phyloP scores from a whole-genome alignment of 2,329 filamentous ascomycete species.

The Lasiodiplodia gonubiensis region DNA sequence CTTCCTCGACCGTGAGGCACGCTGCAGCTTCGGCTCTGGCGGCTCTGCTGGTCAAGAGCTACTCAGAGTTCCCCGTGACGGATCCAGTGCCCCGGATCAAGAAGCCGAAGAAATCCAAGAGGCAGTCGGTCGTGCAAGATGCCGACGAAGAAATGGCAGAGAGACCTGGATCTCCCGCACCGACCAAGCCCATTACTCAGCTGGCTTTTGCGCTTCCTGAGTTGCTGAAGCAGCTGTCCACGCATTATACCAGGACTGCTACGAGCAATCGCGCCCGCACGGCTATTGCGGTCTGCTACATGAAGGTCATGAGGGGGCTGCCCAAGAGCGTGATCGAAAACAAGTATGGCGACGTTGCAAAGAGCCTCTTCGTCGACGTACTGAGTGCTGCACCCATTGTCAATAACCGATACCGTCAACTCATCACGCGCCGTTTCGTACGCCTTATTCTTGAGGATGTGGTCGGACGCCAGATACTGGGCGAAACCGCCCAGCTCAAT shows the following conservation, averaged over 20 bases:
- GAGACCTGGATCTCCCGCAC: slow-evolving; percentile 75
- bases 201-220: slow-evolving; percentile 78
- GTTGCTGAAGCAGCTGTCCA: slow-evolving; percentile 77
- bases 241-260: slow-evolving; percentile 77
- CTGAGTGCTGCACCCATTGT: slow-evolving; percentile 76
- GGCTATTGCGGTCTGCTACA: slow-evolving; percentile 86
- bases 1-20: slow-evolving; percentile 76
- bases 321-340: slow-evolving; percentile 83
- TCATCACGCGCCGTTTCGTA: slow-evolving; percentile 84
- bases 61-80: slow-evolving; percentile 65
- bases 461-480: slow-evolving; percentile 79
- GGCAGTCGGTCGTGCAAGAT: slow-evolving; percentile 59
- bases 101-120: slow-evolving; percentile 76
- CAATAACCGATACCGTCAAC: slow-evolving; percentile 84
- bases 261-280: slow-evolving; percentile 82
- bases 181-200: slow-evolving; percentile 72
- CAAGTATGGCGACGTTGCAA: slow-evolving; percentile 80
- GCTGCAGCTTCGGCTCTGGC: slow-evolving; percentile 86
- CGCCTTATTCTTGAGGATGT: slow-evolving; percentile 83
- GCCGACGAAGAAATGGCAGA: slow-evolving; percentile 75
- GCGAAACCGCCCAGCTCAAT: slow-evolving; percentile 85
- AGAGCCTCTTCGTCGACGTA: slow-evolving; percentile 80
- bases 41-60: slow-evolving; percentile 79
- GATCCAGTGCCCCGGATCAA: slow-evolving; percentile 64
- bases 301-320: slow-evolving; percentile 76